Percentiles rank a stretch among this genome's conserved stretches.
Evolutionary conservation across 1,139 yeast genomes (phyloP).

Genomic region (Casaregolazyma lundiana): DNA sequence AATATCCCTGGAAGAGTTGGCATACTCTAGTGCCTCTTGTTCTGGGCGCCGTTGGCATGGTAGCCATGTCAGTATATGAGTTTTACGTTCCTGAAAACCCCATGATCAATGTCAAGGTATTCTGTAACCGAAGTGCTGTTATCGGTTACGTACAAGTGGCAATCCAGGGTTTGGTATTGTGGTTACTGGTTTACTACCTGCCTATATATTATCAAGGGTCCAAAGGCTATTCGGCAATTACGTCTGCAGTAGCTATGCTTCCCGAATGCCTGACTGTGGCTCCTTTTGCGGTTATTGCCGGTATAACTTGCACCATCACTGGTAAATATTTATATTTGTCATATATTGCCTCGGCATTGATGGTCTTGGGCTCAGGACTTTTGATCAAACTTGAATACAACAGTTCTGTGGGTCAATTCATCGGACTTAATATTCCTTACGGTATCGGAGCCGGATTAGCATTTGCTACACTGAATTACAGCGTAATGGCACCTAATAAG

Average conservation of each 20-base stretch:
- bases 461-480: slow-evolving; percentile 47
- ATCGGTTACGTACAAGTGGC: slow-evolving; percentile 37
- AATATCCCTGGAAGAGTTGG: slow-evolving; percentile 49
- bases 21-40: slow-evolving; percentile 51
- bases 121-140: slow-evolving; percentile 34
- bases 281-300: slow-evolving; percentile 43
- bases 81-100: slow-evolving; percentile 45
- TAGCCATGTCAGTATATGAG: slow-evolving; percentile 46
- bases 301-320: slow-evolving; percentile 43
- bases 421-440: slow-evolving; percentile 49
- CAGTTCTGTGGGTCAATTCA: slow-evolving; percentile 38
- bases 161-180: slow-evolving; percentile 39
- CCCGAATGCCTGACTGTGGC: slow-evolving; percentile 53
- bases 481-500: slow-evolving; percentile 43
- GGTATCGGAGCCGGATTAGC: slow-evolving; percentile 50
- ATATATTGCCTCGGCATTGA: slow-evolving; percentile 40
- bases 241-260: slow-evolving; percentile 54
- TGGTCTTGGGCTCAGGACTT: slow-evolving; percentile 51
- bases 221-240: slow-evolving; percentile 45
- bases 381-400: slow-evolving; percentile 39
- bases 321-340: slow-evolving; percentile 46
- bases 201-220: slow-evolving; percentile 57
- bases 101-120: slow-evolving; percentile 40
- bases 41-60: slow-evolving; percentile 46
- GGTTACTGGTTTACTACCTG: slow-evolving; percentile 40